A percentile compares a stretch with the other conserved stretches of the same genome.
These are phyloP conservation scores for Collybia nuda DNA, from an alignment of 768 basidiomycete genomes.

Conservation along the genomic window DNA sequence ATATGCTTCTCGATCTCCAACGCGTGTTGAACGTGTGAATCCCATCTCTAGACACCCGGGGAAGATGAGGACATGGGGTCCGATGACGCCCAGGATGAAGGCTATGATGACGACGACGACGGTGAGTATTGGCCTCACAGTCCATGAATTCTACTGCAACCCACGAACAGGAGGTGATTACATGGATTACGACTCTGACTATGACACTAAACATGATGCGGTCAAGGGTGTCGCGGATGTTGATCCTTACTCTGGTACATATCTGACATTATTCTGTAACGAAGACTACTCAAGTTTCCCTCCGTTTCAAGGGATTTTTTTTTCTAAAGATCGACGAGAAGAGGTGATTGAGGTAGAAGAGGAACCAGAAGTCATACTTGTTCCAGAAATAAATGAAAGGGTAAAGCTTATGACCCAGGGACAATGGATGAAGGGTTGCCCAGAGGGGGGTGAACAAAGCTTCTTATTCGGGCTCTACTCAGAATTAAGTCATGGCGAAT, in stretches of 20 bases:
- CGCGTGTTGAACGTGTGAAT: constrained; percentile 1
- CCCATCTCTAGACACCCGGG: constrained; percentile 53
- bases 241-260: constrained; percentile 85
- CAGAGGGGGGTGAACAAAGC: constrained; percentile 88
- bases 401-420: constrained; percentile 80
- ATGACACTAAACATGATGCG: constrained; percentile 44
- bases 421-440: constrained; percentile 97
- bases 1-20: background rate
- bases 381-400: constrained; percentile 42
- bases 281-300: constrained; percentile 5
- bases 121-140: constrained; percentile 26
- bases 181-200: constrained; percentile 84
- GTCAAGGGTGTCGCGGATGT: constrained; percentile 51
- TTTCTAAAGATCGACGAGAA: constrained; percentile 90
- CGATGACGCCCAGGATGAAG: constrained; percentile 47
- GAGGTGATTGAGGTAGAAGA: constrained; percentile 93
- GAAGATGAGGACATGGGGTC: constrained; percentile 49
- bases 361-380: constrained; percentile 52
- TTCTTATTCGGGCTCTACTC: constrained; percentile 86
- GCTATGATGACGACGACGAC: constrained; percentile 51
- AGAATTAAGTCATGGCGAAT: constrained; percentile 61
- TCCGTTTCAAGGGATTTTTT: constrained; percentile 74
- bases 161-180: constrained; percentile 49
- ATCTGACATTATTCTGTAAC: background rate
- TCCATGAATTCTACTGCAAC: background rate